Evolutionary conservation across 2,329 filamentous ascomycete genomes (phyloP).

Genomic region (Nothomitra cinnamomea): DNA sequence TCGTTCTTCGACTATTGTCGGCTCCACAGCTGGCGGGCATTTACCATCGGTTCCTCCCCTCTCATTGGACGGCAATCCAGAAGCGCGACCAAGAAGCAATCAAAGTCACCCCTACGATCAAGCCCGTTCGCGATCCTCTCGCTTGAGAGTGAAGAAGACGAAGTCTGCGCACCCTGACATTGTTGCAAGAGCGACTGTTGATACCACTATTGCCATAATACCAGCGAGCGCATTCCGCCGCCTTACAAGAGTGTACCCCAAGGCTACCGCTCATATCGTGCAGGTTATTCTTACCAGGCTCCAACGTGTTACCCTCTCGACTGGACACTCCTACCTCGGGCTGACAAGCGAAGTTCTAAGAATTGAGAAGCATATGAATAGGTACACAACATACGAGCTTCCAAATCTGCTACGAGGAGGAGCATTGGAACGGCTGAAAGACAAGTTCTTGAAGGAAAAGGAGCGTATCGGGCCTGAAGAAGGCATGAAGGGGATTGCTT

Average conservation of each 20-base stretch:
- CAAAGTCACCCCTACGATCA: conserved; percentile 16
- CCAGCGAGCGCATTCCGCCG: conserved; percentile 90
- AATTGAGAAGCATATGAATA: conserved; percentile 86
- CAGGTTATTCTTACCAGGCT: conserved; percentile 92
- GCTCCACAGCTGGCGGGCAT: conserved; percentile 9
- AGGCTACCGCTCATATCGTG: conserved; percentile 91
- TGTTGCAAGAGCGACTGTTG: conserved; percentile 84
- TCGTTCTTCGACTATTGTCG: conserved; percentile 6
- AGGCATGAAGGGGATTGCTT: conserved; percentile 76
- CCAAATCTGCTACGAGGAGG: conserved; percentile 79
- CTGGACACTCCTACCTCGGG: conserved; percentile 86
- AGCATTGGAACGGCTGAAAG: conserved; percentile 69
- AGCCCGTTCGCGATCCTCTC: conserved; percentile 22
- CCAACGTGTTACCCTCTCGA: conserved; percentile 85
- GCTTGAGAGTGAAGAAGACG: conserved; percentile 18
- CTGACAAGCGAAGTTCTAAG: conserved; percentile 80
- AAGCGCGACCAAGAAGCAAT: background rate
- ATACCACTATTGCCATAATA: conserved; percentile 96
- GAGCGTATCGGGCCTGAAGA: conserved; percentile 71
- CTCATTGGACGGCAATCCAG: background rate
- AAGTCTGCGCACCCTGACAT: conserved; percentile 91
- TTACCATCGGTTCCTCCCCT: conserved; percentile 11
- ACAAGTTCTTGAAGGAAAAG: conserved; percentile 76
- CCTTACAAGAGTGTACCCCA: conserved; percentile 83
- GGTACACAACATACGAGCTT: conserved; percentile 78